A percentile compares a stretch with the other conserved stretches of the same genome.
phyloP scores from a whole-genome alignment of 305 asterid species.

The Fraxinus floribunda region DNA sequence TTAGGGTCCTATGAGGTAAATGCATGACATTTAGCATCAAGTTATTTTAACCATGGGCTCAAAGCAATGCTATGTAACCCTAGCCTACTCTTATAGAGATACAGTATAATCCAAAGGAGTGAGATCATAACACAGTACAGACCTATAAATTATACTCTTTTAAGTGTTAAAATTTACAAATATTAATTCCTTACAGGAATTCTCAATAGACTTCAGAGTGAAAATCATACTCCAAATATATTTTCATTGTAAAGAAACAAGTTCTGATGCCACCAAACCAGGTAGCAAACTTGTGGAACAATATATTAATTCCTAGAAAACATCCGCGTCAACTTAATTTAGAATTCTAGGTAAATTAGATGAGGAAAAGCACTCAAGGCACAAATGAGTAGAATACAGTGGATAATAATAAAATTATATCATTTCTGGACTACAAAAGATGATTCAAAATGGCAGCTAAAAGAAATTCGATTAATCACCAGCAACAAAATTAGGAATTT shows the following conservation, averaged over 20 bases:
- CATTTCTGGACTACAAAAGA: constrained; percentile 30
- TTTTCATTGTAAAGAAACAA: constrained; percentile 15
- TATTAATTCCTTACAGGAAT: background rate
- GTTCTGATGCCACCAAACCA: constrained; percentile 38
- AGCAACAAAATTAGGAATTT: constrained; percentile 66
- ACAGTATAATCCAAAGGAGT: constrained; percentile 1
- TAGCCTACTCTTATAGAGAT: constrained; percentile 3
- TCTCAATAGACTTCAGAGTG: background rate
- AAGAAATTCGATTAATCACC: constrained; percentile 78
- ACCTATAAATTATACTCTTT: background rate
- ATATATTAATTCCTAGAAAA: constrained; percentile 25
- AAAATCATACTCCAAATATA: background rate
- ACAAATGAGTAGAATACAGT: constrained; percentile 25
- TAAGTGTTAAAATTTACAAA: background rate
- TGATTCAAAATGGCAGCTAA: constrained; percentile 37
- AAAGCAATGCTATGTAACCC: background rate
- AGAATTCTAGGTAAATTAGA: constrained; percentile 22
- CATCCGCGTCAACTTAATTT: constrained; percentile 19
- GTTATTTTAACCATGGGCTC: constrained; percentile 4
- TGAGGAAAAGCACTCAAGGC: constrained; percentile 23
- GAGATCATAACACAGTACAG: background rate
- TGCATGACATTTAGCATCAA: background rate
- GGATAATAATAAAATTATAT: constrained; percentile 15
- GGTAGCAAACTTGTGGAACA: constrained; percentile 15
- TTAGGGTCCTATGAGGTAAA: constrained; percentile 10